These are phyloP conservation scores for Madurella mycetomatis DNA, from an alignment of 2,329 filamentous ascomycete genomes.

Conservation along the genomic window DNA sequence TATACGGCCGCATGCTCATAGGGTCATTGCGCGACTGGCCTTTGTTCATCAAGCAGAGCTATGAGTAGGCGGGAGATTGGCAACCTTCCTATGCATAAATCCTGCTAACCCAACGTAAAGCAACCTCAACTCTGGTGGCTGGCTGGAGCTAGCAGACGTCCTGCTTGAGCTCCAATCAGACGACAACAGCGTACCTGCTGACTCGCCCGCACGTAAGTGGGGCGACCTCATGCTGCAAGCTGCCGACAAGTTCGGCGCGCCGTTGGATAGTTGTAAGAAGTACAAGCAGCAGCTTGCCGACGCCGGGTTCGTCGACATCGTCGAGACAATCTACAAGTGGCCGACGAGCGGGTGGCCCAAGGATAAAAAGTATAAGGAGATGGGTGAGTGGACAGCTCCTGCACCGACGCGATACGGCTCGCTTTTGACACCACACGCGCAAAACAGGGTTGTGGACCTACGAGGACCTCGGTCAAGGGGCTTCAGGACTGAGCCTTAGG, in stretches of 20 bases:
- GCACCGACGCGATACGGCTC: too few species aligned
- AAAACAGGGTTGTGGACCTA: too few species aligned
- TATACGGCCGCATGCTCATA: constrained; percentile 27
- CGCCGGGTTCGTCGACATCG: constrained; percentile 48
- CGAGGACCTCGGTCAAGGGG: neutral
- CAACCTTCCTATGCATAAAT: constrained; percentile 31
- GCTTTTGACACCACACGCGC: too few species aligned
- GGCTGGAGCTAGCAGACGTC: constrained; percentile 2
- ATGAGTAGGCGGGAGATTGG: constrained; percentile 6
- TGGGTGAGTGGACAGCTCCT: neutral
- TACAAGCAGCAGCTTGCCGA: constrained; percentile 34
- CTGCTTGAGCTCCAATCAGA: constrained; percentile 26
- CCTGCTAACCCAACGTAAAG: constrained; percentile 26
- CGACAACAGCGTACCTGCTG: constrained; percentile 29
- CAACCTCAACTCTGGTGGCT: constrained; percentile 16
- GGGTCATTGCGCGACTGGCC: constrained; percentile 27
- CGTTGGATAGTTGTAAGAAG: too few species aligned
- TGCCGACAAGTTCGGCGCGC: too few species aligned
- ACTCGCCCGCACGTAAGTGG: constrained; percentile 7
- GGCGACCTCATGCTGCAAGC: too few species aligned
- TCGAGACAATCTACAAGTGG: constrained; percentile 40
- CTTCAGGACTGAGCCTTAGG: constrained; percentile 3
- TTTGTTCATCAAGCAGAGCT: constrained; percentile 21
- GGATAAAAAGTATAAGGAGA: constrained; percentile 43
- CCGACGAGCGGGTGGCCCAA: constrained; percentile 45